A percentile compares a stretch with the other conserved stretches of the same genome.
Evolutionary conservation across 208 protist genomes (phyloP).

Genomic region (Trypanosoma scelopori): DNA sequence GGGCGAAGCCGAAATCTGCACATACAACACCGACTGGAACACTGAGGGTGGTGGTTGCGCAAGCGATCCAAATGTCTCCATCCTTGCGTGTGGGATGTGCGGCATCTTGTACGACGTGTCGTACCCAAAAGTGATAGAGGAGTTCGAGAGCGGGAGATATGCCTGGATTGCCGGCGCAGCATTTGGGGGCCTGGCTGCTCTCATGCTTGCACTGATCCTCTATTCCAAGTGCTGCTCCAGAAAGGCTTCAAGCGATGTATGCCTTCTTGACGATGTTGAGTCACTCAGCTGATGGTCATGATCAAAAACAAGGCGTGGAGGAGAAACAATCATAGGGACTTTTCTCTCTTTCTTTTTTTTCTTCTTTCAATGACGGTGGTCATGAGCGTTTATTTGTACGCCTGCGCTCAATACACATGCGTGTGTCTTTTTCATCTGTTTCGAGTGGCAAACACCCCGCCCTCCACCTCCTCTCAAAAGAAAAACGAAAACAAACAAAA

Average conservation of each 20-base stretch:
- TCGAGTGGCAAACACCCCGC: too few species aligned
- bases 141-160: not conserved
- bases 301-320: too few species aligned
- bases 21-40: conserved; percentile 38
- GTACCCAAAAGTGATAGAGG: conserved; percentile 45
- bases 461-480: too few species aligned
- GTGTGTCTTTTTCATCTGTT: too few species aligned
- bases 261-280: conserved; percentile 11
- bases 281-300: not conserved
- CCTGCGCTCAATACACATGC: too few species aligned
- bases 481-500: too few species aligned
- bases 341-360: not conserved
- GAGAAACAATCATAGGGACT: not conserved
- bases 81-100: conserved; percentile 71
- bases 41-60: conserved; percentile 65
- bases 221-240: not conserved
- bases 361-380: too few species aligned
- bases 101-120: conserved; percentile 75
- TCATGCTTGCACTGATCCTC: conserved; percentile 20
- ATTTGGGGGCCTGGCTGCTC: conserved; percentile 13
- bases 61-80: conserved; percentile 50
- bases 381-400: too few species aligned
- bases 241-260: not conserved
- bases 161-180: conserved; percentile 13
- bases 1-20: conserved; percentile 32